Base-by-base conservation (phyloP, 2,329 filamentous ascomycete species). In the Alternaria dauci region DNA sequence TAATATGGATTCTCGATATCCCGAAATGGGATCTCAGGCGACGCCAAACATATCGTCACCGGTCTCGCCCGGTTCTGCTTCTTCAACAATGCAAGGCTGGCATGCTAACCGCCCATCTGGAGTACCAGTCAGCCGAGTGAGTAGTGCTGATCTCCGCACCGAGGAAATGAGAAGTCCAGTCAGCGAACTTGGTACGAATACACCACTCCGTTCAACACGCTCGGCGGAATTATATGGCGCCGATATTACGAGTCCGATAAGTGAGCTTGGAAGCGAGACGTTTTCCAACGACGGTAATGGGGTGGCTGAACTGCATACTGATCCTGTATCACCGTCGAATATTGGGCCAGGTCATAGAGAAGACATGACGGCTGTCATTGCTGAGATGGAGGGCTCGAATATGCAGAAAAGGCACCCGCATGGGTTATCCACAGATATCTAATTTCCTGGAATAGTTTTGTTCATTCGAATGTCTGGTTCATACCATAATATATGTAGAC, bases 1-100 rank as follows among this genome's bases (percentile, higher is more conserved):
- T 20, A 55, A 48, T 1, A 38, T 47, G 23, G 52, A 55, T 8
- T 47, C 52, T 18, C 23, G 52, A 4, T 55, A 48, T 4, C 53
- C 42, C 14, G 25, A 50, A 11, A 3, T 55, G 25, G 34, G 32
- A 5, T 30, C 53, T 2, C 34, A 50, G 28, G 8, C 53, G 7
- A 6, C n/a, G 1, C 12, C n/a, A 1, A 38, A 9, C 8, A 4
- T 55, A 5, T 2, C 32, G 3, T 55, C 43, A 8, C 53, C 25
- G 5, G 30, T 25, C 1, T 55, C 52, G 1, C 52, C 52, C n/a
- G 25, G 39, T 25, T 55, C 52, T 12, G 25, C 25, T 3, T 2
- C n/a, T 26, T 41, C 25, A 0, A 55, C 34, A 14, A 28, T 44
- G 25, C 53, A 48, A 28, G 18, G 9, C 34, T 55, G 53, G 53